Base-by-base conservation (phyloP, 441 rosid species). In the Daphne laureola region DNA sequence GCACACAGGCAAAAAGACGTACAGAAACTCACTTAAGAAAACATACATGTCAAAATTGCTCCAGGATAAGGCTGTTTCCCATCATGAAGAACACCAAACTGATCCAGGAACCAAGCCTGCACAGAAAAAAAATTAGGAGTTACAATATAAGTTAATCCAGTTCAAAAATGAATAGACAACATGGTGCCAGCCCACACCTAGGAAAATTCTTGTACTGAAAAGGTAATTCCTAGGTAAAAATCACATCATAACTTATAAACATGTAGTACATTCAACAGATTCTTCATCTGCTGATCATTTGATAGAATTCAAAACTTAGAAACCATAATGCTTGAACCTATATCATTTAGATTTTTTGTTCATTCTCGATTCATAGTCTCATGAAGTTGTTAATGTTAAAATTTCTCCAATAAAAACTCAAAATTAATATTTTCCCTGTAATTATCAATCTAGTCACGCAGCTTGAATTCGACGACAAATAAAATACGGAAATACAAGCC, bases 71-170 rank as follows among this genome's bases (percentile, higher is more conserved):
- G 95, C 48, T 79, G 75, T 56, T 82, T 88, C 41, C 95, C 96
- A 62, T 91, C 95, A 63, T 88, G 98, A 68, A 91, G 96, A 15
- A 91, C 96, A 58, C 96, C 96, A 58, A 80, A 91, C 56, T 91
- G 98, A 79, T 88, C 96, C 63, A 88, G 73, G 46, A 91, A 75
- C 98, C 96, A 91, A 25, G 84, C 95, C 98, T 91, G 78, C 23
- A 8, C 52, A 23, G 11, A 17, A 40, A 14, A n/a, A 36, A n/a
- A 1, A 18, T 9, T 0, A 8, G 38, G 21, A 47, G 18, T 46
- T 57, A 9, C 12, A 17, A 44, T 8, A 58, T 8, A 5, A 7
- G 11, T 5, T 31, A 6, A 9, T 9, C 38, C 38, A 31, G 9
- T 31, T 31, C 38, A 7, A 9, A 21, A 9, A 31, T 31, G 38